Evolutionary conservation across 352 stramenopile genomes (phyloP).

Genomic region (Pythium grandisporangium): DNA sequence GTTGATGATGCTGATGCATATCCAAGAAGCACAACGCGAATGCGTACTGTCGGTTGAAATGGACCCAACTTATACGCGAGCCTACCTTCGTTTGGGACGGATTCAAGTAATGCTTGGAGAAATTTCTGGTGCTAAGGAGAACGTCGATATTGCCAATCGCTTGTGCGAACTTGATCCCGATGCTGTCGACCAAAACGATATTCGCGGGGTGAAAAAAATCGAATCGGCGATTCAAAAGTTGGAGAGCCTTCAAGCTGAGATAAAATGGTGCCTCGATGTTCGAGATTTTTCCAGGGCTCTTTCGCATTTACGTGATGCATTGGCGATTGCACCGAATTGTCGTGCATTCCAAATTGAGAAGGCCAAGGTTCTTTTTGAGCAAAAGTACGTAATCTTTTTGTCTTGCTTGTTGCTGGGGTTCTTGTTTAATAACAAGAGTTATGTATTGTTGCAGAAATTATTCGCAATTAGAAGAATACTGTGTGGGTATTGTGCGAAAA

Average conservation of each 20-base stretch:
- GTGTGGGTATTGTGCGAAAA: slow-evolving; percentile 36
- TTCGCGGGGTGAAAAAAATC: slow-evolving; percentile 38
- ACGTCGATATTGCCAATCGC: slow-evolving; percentile 29
- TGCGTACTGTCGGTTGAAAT: slow-evolving; percentile 48
- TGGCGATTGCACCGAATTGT: slow-evolving; percentile 37
- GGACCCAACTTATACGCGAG: slow-evolving; percentile 60
- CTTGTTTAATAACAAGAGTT: background rate
- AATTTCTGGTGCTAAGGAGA: slow-evolving; percentile 36
- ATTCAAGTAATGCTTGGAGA: slow-evolving; percentile 68
- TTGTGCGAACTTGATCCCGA: slow-evolving; percentile 16
- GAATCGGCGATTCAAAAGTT: slow-evolving; percentile 41
- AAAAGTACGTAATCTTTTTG: slow-evolving; percentile 37
- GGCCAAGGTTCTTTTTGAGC: slow-evolving; percentile 39
- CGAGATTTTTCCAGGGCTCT: slow-evolving; percentile 39
- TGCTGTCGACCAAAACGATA: slow-evolving; percentile 25
- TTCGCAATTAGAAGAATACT: slow-evolving; percentile 36
- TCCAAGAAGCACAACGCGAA: slow-evolving; percentile 62
- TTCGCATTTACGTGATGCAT: slow-evolving; percentile 30
- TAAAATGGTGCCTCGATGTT: slow-evolving; percentile 47
- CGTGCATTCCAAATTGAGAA: slow-evolving; percentile 59
- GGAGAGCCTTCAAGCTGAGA: slow-evolving; percentile 28
- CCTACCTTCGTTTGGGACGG: slow-evolving; percentile 57
- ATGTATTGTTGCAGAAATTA: slow-evolving; percentile 30
- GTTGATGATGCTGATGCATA: slow-evolving; percentile 72
- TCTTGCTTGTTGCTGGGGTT: background rate